Base-by-base conservation (phyloP, 306 rosid genomes). In the Echinosophora koreensis region DNA sequence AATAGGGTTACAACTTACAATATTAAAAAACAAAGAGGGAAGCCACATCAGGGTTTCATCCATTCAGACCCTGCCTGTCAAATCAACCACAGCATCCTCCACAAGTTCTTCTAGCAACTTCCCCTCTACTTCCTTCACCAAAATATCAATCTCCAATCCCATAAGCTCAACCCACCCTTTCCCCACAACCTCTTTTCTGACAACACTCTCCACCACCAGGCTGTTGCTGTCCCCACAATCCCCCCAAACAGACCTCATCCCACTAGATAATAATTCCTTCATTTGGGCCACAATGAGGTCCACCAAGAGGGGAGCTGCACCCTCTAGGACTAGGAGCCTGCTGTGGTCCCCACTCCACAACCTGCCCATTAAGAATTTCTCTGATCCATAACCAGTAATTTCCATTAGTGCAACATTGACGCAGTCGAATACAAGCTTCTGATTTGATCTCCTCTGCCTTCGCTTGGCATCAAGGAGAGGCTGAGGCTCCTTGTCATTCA, bases 91-190 rank as follows among this genome's bases (percentile, higher is more conserved):
- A 46, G 91, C 90, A 77, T 91, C 98, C 70, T 89, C 94, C 87
- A 96, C 91, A 46, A 96, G 93, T 85, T 89, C 94, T 84, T 91
- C 86, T 59, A 96, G 89, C 92, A 96, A 81, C 79, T 82, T 89
- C 80, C 84, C 89, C 49, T 88, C 98, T n/a, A 96, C 84, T 76
- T 88, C 98, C 83, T 74, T 84, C n/a, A 88, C 94, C 49, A 87
- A 78, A 87, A 86, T 80, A 84, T 89, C 92, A 9, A 87, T 67
- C 83, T 96, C 99, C 63, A 86, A 60, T 55, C 78, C 84, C 89
- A 81, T 66, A 13, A 84, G 83, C 52, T 89, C 94, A 75, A 74
- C 70, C 99, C 98, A 96, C 63, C 82, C 96, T 75, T 87, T 90
- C 39, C 99, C 98, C 62, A 86, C 94, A 54, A 87, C 92, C 82